Evolutionary conservation across 2,329 filamentous ascomycete genomes (phyloP).

Genomic region (Cordyceps javanica): DNA sequence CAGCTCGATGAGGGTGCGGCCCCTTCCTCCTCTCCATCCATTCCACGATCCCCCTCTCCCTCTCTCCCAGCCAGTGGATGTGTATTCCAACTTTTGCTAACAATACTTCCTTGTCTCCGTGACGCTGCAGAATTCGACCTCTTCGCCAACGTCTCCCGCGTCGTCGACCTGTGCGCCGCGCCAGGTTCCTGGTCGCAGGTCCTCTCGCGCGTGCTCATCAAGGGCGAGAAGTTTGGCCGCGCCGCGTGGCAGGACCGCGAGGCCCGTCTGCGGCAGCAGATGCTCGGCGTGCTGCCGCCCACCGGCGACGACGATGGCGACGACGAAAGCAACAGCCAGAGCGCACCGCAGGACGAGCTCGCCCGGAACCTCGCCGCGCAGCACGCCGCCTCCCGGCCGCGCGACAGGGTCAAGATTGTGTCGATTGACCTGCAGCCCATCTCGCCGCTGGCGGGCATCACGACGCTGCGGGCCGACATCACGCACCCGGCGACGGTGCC

Average conservation of each 20-base stretch:
- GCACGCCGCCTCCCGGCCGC: constrained; percentile 33
- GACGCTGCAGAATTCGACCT: constrained; percentile 81
- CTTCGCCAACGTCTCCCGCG: constrained; percentile 81
- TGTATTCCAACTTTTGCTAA: too few species aligned
- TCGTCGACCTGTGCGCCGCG: constrained; percentile 92
- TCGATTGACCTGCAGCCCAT: constrained; percentile 95
- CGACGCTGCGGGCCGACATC: constrained; percentile 88
- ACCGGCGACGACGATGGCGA: constrained; percentile 18
- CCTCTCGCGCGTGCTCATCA: constrained; percentile 85
- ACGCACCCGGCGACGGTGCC: constrained; percentile 95
- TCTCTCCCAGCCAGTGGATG: too few species aligned
- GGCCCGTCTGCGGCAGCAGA: constrained; percentile 55
- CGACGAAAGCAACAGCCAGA: constrained; percentile 4
- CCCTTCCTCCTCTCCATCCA: not conserved
- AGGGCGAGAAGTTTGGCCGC: constrained; percentile 83
- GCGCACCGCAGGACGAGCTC: constrained; percentile 11
- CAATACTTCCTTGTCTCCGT: too few species aligned
- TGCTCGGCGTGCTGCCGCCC: constrained; percentile 44
- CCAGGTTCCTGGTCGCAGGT: constrained; percentile 98
- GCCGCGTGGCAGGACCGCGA: constrained; percentile 83
- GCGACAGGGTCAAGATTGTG: constrained; percentile 83
- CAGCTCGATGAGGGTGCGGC: constrained; percentile 74
- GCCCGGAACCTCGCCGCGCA: constrained; percentile 8
- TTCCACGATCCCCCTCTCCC: too few species aligned
- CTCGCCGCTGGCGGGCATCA: constrained; percentile 86